phyloP scores from a whole-genome alignment of 2,329 filamentous ascomycete genomes.

The Fusarium sp. region DNA sequence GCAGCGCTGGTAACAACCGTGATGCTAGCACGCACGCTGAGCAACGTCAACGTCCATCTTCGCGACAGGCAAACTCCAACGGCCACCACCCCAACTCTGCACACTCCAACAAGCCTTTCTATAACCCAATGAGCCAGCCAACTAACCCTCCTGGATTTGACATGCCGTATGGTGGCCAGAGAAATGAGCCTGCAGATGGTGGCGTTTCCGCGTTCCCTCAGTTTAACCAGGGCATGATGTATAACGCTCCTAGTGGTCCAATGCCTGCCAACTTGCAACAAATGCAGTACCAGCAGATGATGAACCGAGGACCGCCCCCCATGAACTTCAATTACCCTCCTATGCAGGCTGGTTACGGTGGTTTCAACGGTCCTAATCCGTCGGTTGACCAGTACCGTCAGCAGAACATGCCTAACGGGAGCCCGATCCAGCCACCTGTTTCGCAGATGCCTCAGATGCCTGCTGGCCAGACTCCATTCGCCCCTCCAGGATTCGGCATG shows the following conservation, averaged over 20 bases:
- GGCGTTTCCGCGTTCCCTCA: slow-evolving; percentile 64
- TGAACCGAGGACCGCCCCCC: slow-evolving; percentile 65
- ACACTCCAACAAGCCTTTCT: slow-evolving; percentile 65
- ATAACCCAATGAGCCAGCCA: slow-evolving; percentile 63
- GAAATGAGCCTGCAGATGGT: slow-evolving; percentile 66
- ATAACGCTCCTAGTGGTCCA: slow-evolving; percentile 60
- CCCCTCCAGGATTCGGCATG: slow-evolving; percentile 65
- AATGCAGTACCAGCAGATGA: slow-evolving; percentile 72
- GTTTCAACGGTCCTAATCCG: slow-evolving; percentile 63
- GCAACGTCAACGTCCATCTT: slow-evolving; percentile 68
- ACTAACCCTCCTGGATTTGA: slow-evolving; percentile 63
- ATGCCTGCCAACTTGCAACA: slow-evolving; percentile 65
- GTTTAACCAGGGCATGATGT: slow-evolving; percentile 67
- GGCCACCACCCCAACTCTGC: slow-evolving; percentile 58
- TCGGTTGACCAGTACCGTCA: slow-evolving; percentile 69
- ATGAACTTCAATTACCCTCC: slow-evolving; percentile 70
- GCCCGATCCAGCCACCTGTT: slow-evolving; percentile 63
- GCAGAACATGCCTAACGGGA: slow-evolving; percentile 64
- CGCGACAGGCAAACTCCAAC: slow-evolving; percentile 65
- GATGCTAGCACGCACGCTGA: slow-evolving; percentile 60
- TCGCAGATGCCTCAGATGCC: slow-evolving; percentile 61
- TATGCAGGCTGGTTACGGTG: slow-evolving; percentile 69
- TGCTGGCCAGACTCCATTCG: slow-evolving; percentile 59
- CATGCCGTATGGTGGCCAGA: slow-evolving; percentile 64
- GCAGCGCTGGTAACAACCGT: slow-evolving; percentile 61